Base-by-base conservation (phyloP, 1,139 yeast species). In the Magnusiomyces magnusii region DNA sequence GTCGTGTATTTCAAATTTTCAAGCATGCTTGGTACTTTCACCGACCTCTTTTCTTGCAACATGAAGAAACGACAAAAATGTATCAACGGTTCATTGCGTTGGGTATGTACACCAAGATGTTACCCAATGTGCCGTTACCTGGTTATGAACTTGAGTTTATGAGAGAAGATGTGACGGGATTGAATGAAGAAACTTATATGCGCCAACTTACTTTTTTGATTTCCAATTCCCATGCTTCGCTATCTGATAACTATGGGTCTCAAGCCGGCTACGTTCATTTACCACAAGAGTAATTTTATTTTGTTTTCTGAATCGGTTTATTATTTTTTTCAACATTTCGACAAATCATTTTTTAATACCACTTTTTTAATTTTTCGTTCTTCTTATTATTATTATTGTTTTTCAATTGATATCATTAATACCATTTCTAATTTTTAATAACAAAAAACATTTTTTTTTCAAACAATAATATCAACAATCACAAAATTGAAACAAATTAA, bases 11-110 rank as follows among this genome's bases (percentile, higher is more conserved):
- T 39, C 55, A 41, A 13, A 60, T 61, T 7, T 58, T 61, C n/a
- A 56, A 56, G 24, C 63, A 61, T 39, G 58, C 61, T 2, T 61
- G 63, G 60, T 58, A 47, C 44, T 27, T 31, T 36, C 63, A 61
- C 28, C 57, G 53, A 7, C 34, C 23, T 2, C 27, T 56, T 23
- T 56, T 61, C 44, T 36, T 50, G 24, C 28, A 39, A 5, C 53
- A 59, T n/a, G 63, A 60, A 42, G 42, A 39, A 2, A 42, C 41
- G 7, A 36, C 54, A 3, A 44, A 56, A 27, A 28, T 56, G 36
- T 58, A 58, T 34, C 55, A 56, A 27, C 52, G 59, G 9, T 53
- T 51, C 15, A 25, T 58, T 23, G 61, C 56, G 2, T 21, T 58
- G 19, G 61, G 61, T 5, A 27, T 57, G n/a, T 31, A 39, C 23